A percentile compares a stretch with the other conserved stretches of the same genome.
These are phyloP conservation scores for Candida stauntonica DNA, from an alignment of 805 yeast species.

Conservation along the genomic window DNA sequence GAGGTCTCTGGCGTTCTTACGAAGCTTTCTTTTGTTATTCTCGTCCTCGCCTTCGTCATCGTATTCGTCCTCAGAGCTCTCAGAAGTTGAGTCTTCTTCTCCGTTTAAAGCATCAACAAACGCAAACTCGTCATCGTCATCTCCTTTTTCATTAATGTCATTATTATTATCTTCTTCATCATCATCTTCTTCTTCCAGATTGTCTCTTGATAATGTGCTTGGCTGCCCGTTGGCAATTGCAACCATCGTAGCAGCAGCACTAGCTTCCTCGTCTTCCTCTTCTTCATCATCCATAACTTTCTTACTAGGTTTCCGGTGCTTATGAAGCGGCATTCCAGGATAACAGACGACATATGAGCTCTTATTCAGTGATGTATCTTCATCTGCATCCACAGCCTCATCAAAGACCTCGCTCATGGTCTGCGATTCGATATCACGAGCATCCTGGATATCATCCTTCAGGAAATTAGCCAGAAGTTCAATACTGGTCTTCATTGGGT, in stretches of 20 bases:
- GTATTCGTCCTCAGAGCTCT: constrained; percentile 20
- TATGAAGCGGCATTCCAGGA: constrained; percentile 33
- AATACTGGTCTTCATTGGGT: constrained; percentile 41
- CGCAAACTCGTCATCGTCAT: constrained; percentile 16
- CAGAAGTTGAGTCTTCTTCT: too few relatives aligned
- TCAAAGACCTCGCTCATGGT: constrained; percentile 44
- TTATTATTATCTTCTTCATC: not conserved
- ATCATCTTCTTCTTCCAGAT: constrained; percentile 14
- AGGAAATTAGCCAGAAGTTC: constrained; percentile 55
- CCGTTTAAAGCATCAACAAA: constrained; percentile 20
- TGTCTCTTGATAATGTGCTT: too few relatives aligned
- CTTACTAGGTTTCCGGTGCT: constrained; percentile 22
- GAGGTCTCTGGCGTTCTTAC: constrained; percentile 21
- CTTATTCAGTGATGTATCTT: constrained; percentile 9
- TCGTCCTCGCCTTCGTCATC: constrained; percentile 19
- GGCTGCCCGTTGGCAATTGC: too few relatives aligned
- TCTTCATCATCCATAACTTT: constrained; percentile 24
- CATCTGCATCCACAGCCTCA: constrained; percentile 19
- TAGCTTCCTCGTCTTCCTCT: constrained; percentile 23
- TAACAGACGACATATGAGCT: constrained; percentile 28
- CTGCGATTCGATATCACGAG: constrained; percentile 54
- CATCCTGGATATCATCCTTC: constrained; percentile 65
- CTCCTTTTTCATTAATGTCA: constrained; percentile 8
- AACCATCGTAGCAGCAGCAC: too few relatives aligned
- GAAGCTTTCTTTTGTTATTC: constrained; percentile 18